Conservation (phyloP, 2,329 filamentous ascomycete genomes). For the Cladosporium sp. region DNA sequence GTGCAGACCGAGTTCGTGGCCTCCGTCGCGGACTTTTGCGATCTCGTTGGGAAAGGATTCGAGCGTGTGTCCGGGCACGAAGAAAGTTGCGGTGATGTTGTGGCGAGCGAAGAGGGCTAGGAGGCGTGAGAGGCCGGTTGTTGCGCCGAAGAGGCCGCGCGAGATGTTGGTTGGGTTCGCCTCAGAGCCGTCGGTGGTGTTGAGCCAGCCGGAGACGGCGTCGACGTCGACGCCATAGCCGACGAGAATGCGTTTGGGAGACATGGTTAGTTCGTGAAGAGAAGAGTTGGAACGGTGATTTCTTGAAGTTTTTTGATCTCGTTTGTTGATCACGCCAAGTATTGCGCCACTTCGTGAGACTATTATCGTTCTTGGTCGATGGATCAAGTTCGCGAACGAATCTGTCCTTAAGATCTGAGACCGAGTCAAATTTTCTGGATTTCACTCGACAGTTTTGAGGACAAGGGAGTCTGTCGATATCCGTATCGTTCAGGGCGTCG, state of each 20-base stretch:
- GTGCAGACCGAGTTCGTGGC: constrained; percentile 41
- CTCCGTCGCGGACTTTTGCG: constrained; percentile 40
- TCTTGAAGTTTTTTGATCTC: too few relatives aligned
- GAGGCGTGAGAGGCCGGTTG: constrained; percentile 37
- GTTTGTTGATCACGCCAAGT: too few relatives aligned
- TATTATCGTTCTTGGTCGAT: too few relatives aligned
- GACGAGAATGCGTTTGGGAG: constrained; percentile 35
- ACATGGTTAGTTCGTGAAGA: constrained; percentile 15
- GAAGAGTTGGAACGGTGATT: too few relatives aligned
- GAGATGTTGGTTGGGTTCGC: constrained; percentile 39
- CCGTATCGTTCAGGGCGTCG: too few relatives aligned
- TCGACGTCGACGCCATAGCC: constrained; percentile 42
- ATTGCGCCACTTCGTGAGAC: too few relatives aligned
- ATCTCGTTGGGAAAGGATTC: constrained; percentile 48
- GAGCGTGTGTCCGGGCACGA: constrained; percentile 40
- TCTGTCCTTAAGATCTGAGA: too few relatives aligned
- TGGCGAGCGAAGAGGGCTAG: constrained; percentile 40
- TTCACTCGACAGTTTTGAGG: too few relatives aligned
- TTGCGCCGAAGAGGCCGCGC: constrained; percentile 39
- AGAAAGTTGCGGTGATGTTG: constrained; percentile 41
- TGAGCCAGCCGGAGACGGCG: constrained; percentile 38
- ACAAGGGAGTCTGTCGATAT: too few relatives aligned
- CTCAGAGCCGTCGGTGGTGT: constrained; percentile 35
- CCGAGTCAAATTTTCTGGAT: too few relatives aligned
- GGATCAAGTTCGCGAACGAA: too few relatives aligned